Evolutionary conservation across 1,139 yeast genomes (phyloP).

Genomic region (Blastobotrys aristatus): DNA sequence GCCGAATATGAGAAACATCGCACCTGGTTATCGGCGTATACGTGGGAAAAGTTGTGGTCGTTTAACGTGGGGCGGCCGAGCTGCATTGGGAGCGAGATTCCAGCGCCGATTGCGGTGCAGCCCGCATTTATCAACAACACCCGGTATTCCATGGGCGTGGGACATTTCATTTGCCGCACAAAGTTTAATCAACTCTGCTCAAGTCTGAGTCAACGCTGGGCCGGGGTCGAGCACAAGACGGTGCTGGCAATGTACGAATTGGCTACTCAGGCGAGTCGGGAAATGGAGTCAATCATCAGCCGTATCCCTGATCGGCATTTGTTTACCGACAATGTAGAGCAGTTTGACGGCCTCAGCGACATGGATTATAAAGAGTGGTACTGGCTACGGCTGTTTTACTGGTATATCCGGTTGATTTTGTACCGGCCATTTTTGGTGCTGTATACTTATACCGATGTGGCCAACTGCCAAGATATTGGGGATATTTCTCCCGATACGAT

Average conservation of each 20-base stretch:
- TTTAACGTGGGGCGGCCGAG: conserved; percentile 18
- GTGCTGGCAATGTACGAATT: conserved; percentile 1
- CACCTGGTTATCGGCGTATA: conserved; percentile 18
- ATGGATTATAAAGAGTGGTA: conserved; percentile 14
- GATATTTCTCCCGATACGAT: conserved; percentile 5
- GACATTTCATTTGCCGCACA: conserved; percentile 7
- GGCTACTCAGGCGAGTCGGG: conserved; percentile 1
- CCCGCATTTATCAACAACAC: conserved; percentile 10
- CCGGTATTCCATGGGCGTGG: conserved; percentile 11
- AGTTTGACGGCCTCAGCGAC: conserved; percentile 10
- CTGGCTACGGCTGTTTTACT: conserved; percentile 36
- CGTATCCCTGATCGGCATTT: not conserved
- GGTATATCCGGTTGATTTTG: conserved; percentile 78
- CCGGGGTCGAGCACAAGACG: not conserved
- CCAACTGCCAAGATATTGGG: conserved; percentile 4
- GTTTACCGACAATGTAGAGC: not conserved
- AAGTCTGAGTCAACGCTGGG: conserved; percentile 3
- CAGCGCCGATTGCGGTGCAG: conserved; percentile 9
- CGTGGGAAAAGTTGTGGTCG: conserved; percentile 20
- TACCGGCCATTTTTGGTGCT: conserved; percentile 65
- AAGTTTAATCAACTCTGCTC: not conserved
- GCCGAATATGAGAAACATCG: conserved; percentile 18
- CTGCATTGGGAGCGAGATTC: conserved; percentile 11
- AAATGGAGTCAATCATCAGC: conserved; percentile 4
- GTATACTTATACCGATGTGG: conserved; percentile 10